phyloP scores from a whole-genome alignment of 2,329 filamentous ascomycete species.

The Trichoderma lentiforme region DNA sequence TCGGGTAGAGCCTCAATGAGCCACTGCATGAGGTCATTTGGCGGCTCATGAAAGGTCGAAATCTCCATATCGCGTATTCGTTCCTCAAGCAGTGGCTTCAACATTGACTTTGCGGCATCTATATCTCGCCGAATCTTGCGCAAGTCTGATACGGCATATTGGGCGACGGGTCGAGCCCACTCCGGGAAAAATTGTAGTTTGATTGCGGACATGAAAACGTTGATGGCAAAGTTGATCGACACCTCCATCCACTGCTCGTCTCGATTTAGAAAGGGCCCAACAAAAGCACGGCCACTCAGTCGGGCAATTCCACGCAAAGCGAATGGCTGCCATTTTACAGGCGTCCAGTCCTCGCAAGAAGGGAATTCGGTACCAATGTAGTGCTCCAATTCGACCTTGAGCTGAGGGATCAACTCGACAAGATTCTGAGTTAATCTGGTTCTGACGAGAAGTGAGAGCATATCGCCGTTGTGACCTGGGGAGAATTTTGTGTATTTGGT shows the following conservation, averaged over 20 bases:
- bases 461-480: conserved; percentile 44
- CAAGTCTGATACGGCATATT: conserved; percentile 46
- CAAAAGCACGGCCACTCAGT: conserved; percentile 52
- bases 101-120: conserved; percentile 40
- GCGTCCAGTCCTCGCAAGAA: conserved; percentile 52
- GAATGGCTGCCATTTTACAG: conserved; percentile 51
- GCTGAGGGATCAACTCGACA: conserved; percentile 42
- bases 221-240: conserved; percentile 48
- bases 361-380: conserved; percentile 48
- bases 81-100: conserved; percentile 46
- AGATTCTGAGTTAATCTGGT: conserved; percentile 49
- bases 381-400: conserved; percentile 47
- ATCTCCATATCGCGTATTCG: conserved; percentile 41
- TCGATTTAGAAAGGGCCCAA: conserved; percentile 49
- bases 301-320: conserved; percentile 51
- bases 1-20: conserved; percentile 40
- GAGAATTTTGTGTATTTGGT: conserved; percentile 51
- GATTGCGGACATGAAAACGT: conserved; percentile 46
- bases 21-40: conserved; percentile 46
- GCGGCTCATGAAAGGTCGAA: conserved; percentile 34
- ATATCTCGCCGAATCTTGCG: conserved; percentile 44
- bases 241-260: conserved; percentile 53
- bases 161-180: conserved; percentile 46
- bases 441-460: conserved; percentile 43
- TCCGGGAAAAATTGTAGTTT: conserved; percentile 51